These are phyloP conservation scores for Ophiocordyceps unilateralis DNA, from an alignment of 2,329 filamentous ascomycete genomes.

Conservation along the genomic window DNA sequence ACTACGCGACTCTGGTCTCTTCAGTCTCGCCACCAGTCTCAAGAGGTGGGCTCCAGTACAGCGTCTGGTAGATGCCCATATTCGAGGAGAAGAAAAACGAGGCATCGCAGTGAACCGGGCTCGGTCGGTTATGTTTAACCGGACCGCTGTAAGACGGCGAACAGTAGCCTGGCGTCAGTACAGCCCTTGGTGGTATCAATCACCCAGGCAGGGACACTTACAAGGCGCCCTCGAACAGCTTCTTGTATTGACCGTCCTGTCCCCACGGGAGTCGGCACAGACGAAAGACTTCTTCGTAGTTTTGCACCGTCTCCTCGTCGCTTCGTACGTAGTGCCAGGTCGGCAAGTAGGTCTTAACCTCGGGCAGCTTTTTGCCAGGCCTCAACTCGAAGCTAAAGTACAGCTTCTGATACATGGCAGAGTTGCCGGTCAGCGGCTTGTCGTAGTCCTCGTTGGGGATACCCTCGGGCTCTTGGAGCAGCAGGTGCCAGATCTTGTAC, in stretches of 20 bases:
- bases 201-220: not conserved
- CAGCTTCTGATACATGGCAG: conserved; percentile 2
- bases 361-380: conserved; percentile 3
- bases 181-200: not conserved
- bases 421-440: conserved; percentile 2
- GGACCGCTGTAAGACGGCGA: conserved; percentile 1
- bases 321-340: conserved; percentile 5
- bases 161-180: not conserved
- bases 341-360: conserved; percentile 4
- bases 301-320: conserved; percentile 4
- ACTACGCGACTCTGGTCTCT: no score
- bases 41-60: conserved; percentile 4
- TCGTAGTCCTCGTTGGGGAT: conserved; percentile 2
- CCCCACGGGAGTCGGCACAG: conserved; percentile 3
- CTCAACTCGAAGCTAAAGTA: conserved; percentile 5
- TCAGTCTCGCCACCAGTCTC: not conserved
- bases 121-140: not conserved
- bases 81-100: conserved; percentile 3
- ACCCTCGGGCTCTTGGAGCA: conserved; percentile 4
- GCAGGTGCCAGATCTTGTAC: conserved; percentile 4
- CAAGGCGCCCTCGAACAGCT: conserved; percentile 4
- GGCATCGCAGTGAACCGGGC: conserved; percentile 3
- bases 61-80: conserved; percentile 5
- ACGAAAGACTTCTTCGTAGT: conserved; percentile 4
- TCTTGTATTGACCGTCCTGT: conserved; percentile 1